These are phyloP conservation scores for Sistotremastrum niveocremeum DNA, from an alignment of 768 basidiomycete species.

Conservation along the genomic window DNA sequence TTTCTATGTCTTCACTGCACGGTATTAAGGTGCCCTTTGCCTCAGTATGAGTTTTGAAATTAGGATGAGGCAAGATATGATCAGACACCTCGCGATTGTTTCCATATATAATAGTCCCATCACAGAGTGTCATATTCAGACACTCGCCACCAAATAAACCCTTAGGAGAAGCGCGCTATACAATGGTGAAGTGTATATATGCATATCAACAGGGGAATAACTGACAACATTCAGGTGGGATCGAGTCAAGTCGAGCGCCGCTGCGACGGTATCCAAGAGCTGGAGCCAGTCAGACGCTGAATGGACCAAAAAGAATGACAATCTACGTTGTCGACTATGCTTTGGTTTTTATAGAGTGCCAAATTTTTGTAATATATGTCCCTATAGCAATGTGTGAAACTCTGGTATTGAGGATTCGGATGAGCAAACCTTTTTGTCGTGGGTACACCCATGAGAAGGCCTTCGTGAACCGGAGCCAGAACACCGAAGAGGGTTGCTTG, in stretches of 20 bases:
- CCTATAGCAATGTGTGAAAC: conserved; percentile 22
- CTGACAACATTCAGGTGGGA: conserved; percentile 70
- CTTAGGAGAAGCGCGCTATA: conserved; percentile 77
- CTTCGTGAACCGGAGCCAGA: too few species aligned
- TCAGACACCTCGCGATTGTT: conserved; percentile 45
- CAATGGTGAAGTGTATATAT: background rate
- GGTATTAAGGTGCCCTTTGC: conserved; percentile 66
- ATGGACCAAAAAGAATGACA: background rate
- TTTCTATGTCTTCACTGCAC: conserved; percentile 52
- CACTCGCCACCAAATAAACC: conserved; percentile 69
- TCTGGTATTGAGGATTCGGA: too few species aligned
- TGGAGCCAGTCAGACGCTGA: conserved; percentile 16
- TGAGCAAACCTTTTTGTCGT: too few species aligned
- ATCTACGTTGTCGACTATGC: conserved; percentile 62
- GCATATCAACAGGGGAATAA: conserved; percentile 1
- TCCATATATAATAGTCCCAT: conserved; percentile 36
- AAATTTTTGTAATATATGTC: conserved; percentile 88
- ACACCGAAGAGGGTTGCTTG: too few species aligned
- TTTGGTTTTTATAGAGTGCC: conserved; percentile 59
- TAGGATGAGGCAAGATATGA: background rate
- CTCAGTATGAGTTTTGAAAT: background rate
- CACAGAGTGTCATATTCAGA: conserved; percentile 40
- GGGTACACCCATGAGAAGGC: too few species aligned
- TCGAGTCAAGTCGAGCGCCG: conserved; percentile 60
- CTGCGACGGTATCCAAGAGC: conserved; percentile 85